Evolutionary conservation across 2,329 filamentous ascomycete species (phyloP).

Genomic region (Epichloe amarillans): DNA sequence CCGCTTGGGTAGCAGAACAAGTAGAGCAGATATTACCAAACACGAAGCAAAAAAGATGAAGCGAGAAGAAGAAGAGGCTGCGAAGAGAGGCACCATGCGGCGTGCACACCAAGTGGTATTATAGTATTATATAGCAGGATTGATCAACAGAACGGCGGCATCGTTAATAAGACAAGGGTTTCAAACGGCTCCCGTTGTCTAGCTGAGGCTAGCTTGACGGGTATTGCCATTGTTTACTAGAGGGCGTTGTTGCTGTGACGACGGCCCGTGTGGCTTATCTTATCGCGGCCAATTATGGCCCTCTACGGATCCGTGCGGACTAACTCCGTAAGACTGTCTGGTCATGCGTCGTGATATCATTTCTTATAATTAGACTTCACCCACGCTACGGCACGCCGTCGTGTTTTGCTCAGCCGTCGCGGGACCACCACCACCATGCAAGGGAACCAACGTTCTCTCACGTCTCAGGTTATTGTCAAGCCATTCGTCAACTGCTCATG

Average conservation of each 20-base stretch:
- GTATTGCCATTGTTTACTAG: conserved; percentile 13
- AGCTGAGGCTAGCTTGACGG: neutral
- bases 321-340: no score
- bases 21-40: neutral
- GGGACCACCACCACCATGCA: no score
- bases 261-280: conserved; percentile 12
- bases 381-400: no score
- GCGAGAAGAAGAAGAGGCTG: neutral
- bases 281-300: neutral
- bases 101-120: neutral
- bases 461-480: no score
- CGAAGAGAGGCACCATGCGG: neutral
- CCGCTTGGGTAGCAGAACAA: neutral
- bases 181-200: neutral
- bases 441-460: no score
- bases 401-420: no score
- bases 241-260: conserved; percentile 12
- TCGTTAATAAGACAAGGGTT: conserved; percentile 2
- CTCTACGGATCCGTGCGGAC: no score
- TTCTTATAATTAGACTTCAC: no score
- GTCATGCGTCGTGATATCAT: no score
- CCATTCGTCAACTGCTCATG: no score
- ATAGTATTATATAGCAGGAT: neutral
- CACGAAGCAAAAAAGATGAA: neutral
- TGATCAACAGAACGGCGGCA: neutral